These are phyloP conservation scores for Leucogyrophana mollusca DNA, from an alignment of 768 basidiomycete species.

Conservation along the genomic window DNA sequence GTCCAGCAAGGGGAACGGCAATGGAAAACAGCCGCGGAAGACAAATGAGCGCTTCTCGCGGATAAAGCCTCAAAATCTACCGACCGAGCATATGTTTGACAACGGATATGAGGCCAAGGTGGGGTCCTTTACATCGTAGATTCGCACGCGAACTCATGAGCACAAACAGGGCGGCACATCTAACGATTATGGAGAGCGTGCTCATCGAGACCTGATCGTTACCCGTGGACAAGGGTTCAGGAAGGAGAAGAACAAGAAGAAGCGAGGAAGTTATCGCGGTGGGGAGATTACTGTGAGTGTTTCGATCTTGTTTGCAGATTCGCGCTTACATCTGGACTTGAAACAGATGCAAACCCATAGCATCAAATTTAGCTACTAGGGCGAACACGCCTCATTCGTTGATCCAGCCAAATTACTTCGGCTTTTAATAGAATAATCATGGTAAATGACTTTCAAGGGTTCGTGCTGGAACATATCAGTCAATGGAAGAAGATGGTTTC, in stretches of 20 bases:
- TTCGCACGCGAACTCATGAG: not conserved
- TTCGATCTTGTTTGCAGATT: not conserved
- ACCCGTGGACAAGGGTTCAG: constrained; percentile 94
- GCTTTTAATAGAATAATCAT: not conserved
- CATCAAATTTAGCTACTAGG: constrained; percentile 72
- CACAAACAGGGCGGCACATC: constrained; percentile 52
- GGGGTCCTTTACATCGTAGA: constrained; percentile 16
- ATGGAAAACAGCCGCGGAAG: constrained; percentile 30
- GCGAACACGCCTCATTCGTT: not conserved
- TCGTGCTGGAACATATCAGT: too few species aligned
- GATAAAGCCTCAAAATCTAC: constrained; percentile 64
- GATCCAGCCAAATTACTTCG: not conserved
- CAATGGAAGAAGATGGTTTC: too few species aligned
- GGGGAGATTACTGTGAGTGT: constrained; percentile 87
- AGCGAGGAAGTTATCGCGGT: constrained; percentile 89
- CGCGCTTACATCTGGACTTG: constrained; percentile 1
- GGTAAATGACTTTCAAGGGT: too few species aligned
- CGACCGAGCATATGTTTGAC: constrained; percentile 41
- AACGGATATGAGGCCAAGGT: constrained; percentile 86
- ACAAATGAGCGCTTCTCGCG: constrained; percentile 75
- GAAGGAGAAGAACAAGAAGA: constrained; percentile 99
- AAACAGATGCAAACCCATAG: constrained; percentile 77
- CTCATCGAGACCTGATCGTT: constrained; percentile 84
- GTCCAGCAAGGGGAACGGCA: constrained; percentile 5
- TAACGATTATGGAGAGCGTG: constrained; percentile 87